Base-by-base conservation (phyloP, 2,329 filamentous ascomycete genomes). In the Ophiostoma fasciatum region DNA sequence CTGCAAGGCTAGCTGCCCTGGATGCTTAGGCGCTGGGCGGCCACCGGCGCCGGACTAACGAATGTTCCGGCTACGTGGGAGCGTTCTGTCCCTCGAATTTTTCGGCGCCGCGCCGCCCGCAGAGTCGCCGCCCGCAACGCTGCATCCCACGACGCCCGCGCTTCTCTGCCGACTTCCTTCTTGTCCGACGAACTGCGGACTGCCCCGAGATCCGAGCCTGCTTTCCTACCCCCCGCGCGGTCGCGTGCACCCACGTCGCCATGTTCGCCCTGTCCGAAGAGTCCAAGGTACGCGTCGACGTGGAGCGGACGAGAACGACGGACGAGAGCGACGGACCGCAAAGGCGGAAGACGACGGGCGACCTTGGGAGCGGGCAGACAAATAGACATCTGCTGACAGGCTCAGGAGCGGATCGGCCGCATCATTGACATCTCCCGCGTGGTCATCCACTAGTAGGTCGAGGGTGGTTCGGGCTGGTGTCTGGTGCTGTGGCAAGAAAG, bases 331-430 rank as follows among this genome's bases (percentile, higher is more conserved):
- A 2, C 19, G n/a, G 10, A 21, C 31, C 22, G n/a, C 30, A 14
- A 14, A 21, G 13, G 14, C 15, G 14, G 26, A 25, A 8, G n/a
- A 32, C 13, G 27, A 23, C 15, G 12, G n/a, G n/a, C n/a, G n/a
- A n/a, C n/a, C n/a, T n/a, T n/a, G n/a, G n/a, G n/a, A n/a, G n/a
- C n/a, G n/a, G n/a, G n/a, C n/a, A n/a, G n/a, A n/a, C n/a, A n/a
- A n/a, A n/a, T n/a, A n/a, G n/a, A n/a, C n/a, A n/a, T n/a, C n/a
- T n/a, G n/a, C n/a, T n/a, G n/a, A n/a, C n/a, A n/a, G n/a, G n/a
- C n/a, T n/a, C n/a, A 94, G 88, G 90, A 98, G 78, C 85, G 90
- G 69, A 94, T 98, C 62, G 78, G 82, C 54, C 88, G 87, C 69
- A 72, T 96, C 64, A 90, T 98, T 58, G 90, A 96, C 61, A 66